A percentile compares a stretch with the other conserved stretches of the same genome.
These are phyloP conservation scores for Vicia sativa DNA, from an alignment of 306 rosid species.

Conservation along the genomic window DNA sequence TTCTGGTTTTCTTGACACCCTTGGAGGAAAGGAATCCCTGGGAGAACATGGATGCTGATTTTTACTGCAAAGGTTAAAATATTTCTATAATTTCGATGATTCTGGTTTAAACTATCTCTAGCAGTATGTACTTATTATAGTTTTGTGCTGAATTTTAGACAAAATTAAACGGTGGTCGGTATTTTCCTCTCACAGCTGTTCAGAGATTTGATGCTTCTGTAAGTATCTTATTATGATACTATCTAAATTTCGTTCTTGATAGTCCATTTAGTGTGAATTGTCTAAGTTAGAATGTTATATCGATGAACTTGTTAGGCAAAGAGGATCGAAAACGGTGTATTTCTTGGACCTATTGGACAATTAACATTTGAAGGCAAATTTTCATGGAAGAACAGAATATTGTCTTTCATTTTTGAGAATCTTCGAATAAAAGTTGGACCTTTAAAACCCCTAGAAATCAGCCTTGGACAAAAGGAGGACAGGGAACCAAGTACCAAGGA, in stretches of 20 bases:
- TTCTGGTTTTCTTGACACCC: conserved; percentile 68
- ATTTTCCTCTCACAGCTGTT: conserved; percentile 86
- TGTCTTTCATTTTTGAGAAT: conserved; percentile 73
- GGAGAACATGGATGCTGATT: conserved; percentile 96
- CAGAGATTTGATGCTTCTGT: conserved; percentile 94
- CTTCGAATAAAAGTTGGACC: conserved; percentile 78
- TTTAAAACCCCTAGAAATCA: conserved; percentile 68
- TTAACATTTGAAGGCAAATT: conserved; percentile 90
- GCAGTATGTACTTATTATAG: conserved; percentile 30
- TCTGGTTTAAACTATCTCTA: conserved; percentile 18
- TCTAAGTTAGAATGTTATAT: conserved; percentile 31
- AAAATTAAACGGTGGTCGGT: conserved; percentile 69
- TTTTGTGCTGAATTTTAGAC: conserved; percentile 55
- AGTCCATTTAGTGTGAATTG: conserved; percentile 9
- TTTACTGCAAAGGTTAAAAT: conserved; percentile 73
- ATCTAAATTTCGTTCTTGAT: conserved; percentile 29
- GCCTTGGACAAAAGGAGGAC: conserved; percentile 75
- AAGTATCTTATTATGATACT: conserved; percentile 43
- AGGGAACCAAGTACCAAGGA: conserved; percentile 72
- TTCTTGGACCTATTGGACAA: conserved; percentile 80
- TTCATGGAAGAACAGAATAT: conserved; percentile 78
- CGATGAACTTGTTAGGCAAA: conserved; percentile 64
- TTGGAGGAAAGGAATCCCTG: conserved; percentile 81
- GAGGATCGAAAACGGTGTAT: conserved; percentile 90
- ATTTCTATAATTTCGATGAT: neutral